Evolutionary conservation across 1,139 yeast genomes (phyloP).

Genomic region (Blastobotrys raffinosifermentans): DNA sequence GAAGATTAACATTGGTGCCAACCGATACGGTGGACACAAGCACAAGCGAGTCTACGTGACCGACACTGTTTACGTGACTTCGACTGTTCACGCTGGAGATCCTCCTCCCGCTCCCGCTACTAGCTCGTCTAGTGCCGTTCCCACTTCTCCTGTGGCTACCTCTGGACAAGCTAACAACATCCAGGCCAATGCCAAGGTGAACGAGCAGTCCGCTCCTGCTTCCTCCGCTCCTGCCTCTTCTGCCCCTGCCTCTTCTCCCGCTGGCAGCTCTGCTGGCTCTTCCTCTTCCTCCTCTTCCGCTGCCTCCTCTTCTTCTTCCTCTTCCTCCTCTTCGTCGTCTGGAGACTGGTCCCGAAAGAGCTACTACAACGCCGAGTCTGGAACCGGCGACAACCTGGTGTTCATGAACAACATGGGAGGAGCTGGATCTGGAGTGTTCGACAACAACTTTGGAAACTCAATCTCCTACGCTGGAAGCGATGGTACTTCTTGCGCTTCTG

Average conservation of each 20-base stretch:
- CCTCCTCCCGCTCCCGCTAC: slow-evolving; percentile 22
- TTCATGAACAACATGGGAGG: slow-evolving; percentile 75
- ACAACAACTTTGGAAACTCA: slow-evolving; percentile 80
- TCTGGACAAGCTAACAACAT: slow-evolving; percentile 8
- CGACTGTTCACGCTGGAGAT: slow-evolving; percentile 63
- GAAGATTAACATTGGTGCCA: slow-evolving; percentile 29
- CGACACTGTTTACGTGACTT: slow-evolving; percentile 54
- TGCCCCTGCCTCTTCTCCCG: slow-evolving; percentile 22
- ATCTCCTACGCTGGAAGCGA: slow-evolving; percentile 72
- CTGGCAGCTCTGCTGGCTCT: slow-evolving; percentile 17
- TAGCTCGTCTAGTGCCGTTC: slow-evolving; percentile 17
- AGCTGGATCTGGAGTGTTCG: slow-evolving; percentile 81
- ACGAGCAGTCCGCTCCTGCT: slow-evolving; percentile 16
- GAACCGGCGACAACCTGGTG: slow-evolving; percentile 60
- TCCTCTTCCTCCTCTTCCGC: slow-evolving; percentile 17
- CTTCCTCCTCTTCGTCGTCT: slow-evolving; percentile 23
- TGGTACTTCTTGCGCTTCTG: slow-evolving; percentile 60
- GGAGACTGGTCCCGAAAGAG: slow-evolving; percentile 67
- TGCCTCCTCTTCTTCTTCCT: slow-evolving; percentile 21
- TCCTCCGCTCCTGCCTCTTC: slow-evolving; percentile 20
- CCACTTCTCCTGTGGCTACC: slow-evolving; percentile 18
- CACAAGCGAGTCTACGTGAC: slow-evolving; percentile 46
- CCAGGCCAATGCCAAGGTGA: slow-evolving; percentile 14
- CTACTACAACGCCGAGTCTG: slow-evolving; percentile 56
- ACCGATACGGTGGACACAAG: slow-evolving; percentile 45